Conservation (phyloP, 169 alveolate genomes). For the Babesia caballi region DNA sequence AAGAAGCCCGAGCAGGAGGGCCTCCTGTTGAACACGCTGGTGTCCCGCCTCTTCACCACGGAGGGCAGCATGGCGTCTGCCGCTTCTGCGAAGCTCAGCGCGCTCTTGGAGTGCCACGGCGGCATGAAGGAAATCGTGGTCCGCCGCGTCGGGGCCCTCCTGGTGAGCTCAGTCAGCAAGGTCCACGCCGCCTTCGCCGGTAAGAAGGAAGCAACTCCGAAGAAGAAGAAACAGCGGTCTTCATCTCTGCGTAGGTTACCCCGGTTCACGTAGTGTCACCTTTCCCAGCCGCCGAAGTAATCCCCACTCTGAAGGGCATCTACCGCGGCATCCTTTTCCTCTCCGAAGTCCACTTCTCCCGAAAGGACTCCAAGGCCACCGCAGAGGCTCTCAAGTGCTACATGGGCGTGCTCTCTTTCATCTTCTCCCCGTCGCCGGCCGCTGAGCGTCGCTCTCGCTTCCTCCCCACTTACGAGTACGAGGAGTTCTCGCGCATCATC, state of each 20-base stretch:
- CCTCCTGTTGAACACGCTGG: slow-evolving; percentile 29
- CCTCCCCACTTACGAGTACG: slow-evolving; percentile 26
- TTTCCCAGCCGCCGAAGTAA: neutral
- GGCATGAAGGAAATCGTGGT: slow-evolving; percentile 56
- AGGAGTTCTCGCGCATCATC: slow-evolving; percentile 37
- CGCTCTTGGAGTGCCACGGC: slow-evolving; percentile 40
- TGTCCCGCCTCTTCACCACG: neutral
- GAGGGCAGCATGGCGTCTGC: slow-evolving; percentile 38
- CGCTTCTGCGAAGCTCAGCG: slow-evolving; percentile 40
- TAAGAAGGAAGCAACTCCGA: neutral
- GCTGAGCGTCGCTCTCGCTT: neutral
- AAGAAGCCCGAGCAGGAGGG: slow-evolving; percentile 67
- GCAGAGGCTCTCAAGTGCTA: slow-evolving; percentile 22
- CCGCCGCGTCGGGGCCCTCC: neutral
- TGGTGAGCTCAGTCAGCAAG: slow-evolving; percentile 3
- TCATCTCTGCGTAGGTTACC: slow-evolving; percentile 1
- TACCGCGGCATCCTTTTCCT: slow-evolving; percentile 42
- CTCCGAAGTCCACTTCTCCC: slow-evolving; percentile 41
- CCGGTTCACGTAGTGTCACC: neutral
- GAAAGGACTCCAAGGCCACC: slow-evolving; percentile 34
- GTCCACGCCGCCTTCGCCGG: neutral
- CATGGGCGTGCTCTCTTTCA: slow-evolving; percentile 12
- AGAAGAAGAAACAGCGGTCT: neutral
- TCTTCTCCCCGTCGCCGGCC: neutral
- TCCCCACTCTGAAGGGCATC: slow-evolving; percentile 27